These are phyloP conservation scores for Candida khao-thaluensis DNA, from an alignment of 805 yeast genomes.

Conservation along the genomic window DNA sequence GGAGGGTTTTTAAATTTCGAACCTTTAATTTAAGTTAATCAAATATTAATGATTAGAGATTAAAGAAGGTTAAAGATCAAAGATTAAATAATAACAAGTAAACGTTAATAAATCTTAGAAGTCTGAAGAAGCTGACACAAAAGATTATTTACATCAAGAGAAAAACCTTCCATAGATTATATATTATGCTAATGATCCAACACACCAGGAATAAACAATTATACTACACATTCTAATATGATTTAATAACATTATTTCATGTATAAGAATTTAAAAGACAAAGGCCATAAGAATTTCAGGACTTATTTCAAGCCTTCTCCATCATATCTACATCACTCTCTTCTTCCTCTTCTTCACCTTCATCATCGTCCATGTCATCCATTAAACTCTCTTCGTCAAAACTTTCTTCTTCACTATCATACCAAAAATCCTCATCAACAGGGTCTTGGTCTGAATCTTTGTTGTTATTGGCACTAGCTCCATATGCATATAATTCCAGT, in stretches of 20 bases:
- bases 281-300: too few relatives aligned
- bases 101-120: too few relatives aligned
- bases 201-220: constrained; percentile 4
- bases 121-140: too few relatives aligned
- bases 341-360: constrained; percentile 59
- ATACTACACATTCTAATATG: too few relatives aligned
- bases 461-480: constrained; percentile 29
- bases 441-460: constrained; percentile 52
- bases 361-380: constrained; percentile 52
- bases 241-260: too few relatives aligned
- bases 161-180: constrained; percentile 1
- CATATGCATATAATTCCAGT: constrained; percentile 48
- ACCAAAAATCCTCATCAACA: constrained; percentile 83
- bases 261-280: too few relatives aligned
- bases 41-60: too few relatives aligned
- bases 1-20: constrained; percentile 23
- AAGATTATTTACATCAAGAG: too few relatives aligned
- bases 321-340: constrained; percentile 28
- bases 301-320: constrained; percentile 3
- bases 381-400: constrained; percentile 48
- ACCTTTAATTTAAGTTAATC: too few relatives aligned
- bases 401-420: constrained; percentile 53
- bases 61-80: too few relatives aligned
- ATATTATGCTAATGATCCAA: constrained; percentile 10
- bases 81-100: not conserved